phyloP scores from a whole-genome alignment of 345 rosid species.

The Trapa bicornis region DNA sequence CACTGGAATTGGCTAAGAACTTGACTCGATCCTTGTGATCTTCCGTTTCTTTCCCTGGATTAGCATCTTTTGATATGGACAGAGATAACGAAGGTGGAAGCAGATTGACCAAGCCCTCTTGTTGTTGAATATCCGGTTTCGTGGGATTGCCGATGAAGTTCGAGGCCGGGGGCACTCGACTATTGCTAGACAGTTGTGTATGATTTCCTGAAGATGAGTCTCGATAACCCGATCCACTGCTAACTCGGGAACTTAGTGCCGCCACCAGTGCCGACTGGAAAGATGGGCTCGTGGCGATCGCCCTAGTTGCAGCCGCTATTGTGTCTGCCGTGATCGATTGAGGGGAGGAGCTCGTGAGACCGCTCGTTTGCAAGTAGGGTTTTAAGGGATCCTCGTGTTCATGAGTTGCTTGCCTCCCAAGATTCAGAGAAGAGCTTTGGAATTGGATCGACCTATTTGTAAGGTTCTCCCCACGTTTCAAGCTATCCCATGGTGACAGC shows the following conservation, averaged over 20 bases:
- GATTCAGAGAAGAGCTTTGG: neutral
- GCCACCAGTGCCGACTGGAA: constrained; percentile 27
- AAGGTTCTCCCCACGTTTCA: neutral
- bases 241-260: constrained; percentile 21
- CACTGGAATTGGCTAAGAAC: constrained; percentile 3
- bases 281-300: constrained; percentile 21
- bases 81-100: constrained; percentile 13
- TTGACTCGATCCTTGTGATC: constrained; percentile 2
- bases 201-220: neutral
- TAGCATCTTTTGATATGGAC: constrained; percentile 13
- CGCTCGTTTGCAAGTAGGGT: constrained; percentile 10
- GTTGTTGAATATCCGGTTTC: constrained; percentile 8
- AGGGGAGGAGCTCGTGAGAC: constrained; percentile 6
- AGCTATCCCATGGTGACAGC: neutral
- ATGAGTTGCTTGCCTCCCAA: constrained; percentile 4
- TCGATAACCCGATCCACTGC: constrained; percentile 5
- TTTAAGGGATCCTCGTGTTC: constrained; percentile 3
- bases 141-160: constrained; percentile 13
- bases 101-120: constrained; percentile 7
- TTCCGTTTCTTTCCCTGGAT: constrained; percentile 16
- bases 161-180: constrained; percentile 6
- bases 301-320: constrained; percentile 20
- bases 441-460: neutral
- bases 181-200: constrained; percentile 2
- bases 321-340: constrained; percentile 15